A percentile compares a stretch with the other conserved stretches of the same genome.
phyloP scores from a whole-genome alignment of 106 monocot species.

The Apostasia ramifera region DNA sequence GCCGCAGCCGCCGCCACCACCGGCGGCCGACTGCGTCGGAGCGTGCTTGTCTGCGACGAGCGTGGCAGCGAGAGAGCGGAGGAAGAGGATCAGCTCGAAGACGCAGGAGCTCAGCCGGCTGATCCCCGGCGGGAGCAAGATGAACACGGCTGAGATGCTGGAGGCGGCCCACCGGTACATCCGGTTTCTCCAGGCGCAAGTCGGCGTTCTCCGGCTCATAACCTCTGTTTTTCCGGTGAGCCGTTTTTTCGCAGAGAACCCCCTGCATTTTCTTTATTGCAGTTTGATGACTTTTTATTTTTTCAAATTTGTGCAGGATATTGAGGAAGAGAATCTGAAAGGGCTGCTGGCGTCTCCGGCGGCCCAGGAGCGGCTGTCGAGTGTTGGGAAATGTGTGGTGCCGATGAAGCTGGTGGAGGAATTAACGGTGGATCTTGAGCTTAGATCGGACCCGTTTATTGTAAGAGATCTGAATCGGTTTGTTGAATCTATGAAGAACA shows the following conservation, averaged over 20 bases:
- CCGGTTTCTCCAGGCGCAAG: constrained; percentile 63
- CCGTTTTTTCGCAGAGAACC: too few species aligned
- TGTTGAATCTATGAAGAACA: too few species aligned
- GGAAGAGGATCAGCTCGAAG: constrained; percentile 75
- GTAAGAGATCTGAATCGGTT: too few species aligned
- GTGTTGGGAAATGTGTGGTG: constrained; percentile 39
- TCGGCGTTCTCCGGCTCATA: constrained; percentile 34
- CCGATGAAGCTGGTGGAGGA: constrained; percentile 20
- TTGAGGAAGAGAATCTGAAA: constrained; percentile 12
- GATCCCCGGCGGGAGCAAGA: constrained; percentile 57
- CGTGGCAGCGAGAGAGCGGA: constrained; percentile 47
- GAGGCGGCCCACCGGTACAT: constrained; percentile 45
- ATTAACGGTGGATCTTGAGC: constrained; percentile 17
- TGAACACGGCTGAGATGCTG: constrained; percentile 87
- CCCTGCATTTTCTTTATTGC: neutral
- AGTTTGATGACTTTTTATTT: neutral
- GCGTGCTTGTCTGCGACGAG: constrained; percentile 37
- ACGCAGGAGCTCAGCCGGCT: constrained; percentile 52
- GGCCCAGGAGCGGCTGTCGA: constrained; percentile 37
- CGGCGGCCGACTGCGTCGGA: neutral
- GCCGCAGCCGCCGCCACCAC: neutral
- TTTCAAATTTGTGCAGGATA: neutral
- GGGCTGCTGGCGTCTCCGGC: constrained; percentile 15
- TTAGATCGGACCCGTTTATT: constrained; percentile 29
- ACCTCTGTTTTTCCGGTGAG: neutral